Percentiles rank a stretch among this genome's conserved stretches.
phyloP scores from a whole-genome alignment of 2,329 filamentous ascomycete species.

The Diplodia intermedia region DNA sequence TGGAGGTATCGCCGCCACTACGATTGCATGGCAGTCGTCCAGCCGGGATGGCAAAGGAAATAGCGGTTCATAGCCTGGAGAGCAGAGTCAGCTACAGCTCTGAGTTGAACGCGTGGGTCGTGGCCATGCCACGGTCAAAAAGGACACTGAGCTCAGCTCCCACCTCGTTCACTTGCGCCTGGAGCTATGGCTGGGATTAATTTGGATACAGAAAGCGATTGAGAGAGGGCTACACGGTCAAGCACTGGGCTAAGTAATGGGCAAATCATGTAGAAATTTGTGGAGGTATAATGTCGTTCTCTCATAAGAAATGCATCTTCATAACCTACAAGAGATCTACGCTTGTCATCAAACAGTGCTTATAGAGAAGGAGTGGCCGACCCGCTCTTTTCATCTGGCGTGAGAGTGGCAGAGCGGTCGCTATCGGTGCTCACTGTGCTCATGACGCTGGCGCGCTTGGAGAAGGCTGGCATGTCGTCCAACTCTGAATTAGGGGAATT shows the following conservation, averaged over 20 bases:
- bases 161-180: neutral
- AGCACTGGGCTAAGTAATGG: neutral
- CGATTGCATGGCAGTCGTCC: neutral
- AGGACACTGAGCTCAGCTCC: neutral
- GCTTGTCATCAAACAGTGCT: neutral
- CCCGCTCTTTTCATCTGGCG: constrained; percentile 26
- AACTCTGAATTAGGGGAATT: neutral
- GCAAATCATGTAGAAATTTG: neutral
- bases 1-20: neutral
- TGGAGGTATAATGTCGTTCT: neutral
- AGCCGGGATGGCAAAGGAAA: neutral
- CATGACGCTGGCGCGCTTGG: constrained; percentile 21
- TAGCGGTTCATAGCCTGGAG: neutral
- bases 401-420: constrained; percentile 31
- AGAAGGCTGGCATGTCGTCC: constrained; percentile 12
- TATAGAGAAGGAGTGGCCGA: constrained; percentile 17
- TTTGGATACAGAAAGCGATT: neutral
- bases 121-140: neutral
- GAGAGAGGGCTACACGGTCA: neutral
- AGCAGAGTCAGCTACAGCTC: neutral
- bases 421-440: constrained; percentile 31
- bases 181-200: neutral
- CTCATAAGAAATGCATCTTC: constrained; percentile 3
- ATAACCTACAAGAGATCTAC: constrained; percentile 23
- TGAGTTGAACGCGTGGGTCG: neutral